These are phyloP conservation scores for Macadamia integrifolia DNA, from an alignment of 164 flowering plant species.

Conservation along the genomic window DNA sequence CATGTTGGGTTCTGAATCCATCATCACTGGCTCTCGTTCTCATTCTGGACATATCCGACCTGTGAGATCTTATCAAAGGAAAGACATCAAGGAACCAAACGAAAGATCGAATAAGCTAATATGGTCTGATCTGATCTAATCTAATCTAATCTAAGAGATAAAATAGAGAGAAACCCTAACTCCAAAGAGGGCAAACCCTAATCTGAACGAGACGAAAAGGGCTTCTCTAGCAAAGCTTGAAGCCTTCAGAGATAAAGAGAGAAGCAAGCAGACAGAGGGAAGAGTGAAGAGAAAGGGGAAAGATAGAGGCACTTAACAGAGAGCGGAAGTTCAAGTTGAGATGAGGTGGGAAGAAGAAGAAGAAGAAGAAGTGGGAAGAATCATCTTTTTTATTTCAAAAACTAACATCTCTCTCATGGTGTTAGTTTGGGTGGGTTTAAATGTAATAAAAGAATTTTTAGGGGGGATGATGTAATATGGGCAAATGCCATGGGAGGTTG, in stretches of 20 bases:
- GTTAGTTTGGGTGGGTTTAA: too few relatives aligned
- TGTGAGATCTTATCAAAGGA: conserved; percentile 35
- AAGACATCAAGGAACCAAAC: conserved; percentile 3
- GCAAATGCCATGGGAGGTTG: too few relatives aligned
- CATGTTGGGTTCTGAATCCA: background rate
- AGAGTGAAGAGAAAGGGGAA: too few relatives aligned
- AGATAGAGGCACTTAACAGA: too few relatives aligned
- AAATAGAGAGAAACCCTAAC: background rate
- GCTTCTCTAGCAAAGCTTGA: too few relatives aligned
- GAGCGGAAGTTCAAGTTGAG: background rate
- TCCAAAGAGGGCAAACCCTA: background rate
- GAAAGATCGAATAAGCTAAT: too few relatives aligned
- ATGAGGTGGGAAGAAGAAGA: background rate
- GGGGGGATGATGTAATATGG: too few relatives aligned
- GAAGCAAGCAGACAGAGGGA: too few relatives aligned
- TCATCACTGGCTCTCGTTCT: background rate
- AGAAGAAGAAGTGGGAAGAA: background rate
- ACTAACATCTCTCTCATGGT: too few relatives aligned
- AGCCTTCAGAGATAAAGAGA: too few relatives aligned
- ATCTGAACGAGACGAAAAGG: background rate
- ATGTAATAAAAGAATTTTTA: too few relatives aligned
- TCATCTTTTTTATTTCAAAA: too few relatives aligned
- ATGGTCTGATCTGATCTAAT: background rate
- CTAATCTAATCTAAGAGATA: background rate
- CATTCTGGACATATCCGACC: conserved; percentile 37